Evolutionary conservation across 192 early-diverging fungal genomes (phyloP), one percentile per base, ranked within the genome.

Genomic region (Backusella australiensis): DNA sequence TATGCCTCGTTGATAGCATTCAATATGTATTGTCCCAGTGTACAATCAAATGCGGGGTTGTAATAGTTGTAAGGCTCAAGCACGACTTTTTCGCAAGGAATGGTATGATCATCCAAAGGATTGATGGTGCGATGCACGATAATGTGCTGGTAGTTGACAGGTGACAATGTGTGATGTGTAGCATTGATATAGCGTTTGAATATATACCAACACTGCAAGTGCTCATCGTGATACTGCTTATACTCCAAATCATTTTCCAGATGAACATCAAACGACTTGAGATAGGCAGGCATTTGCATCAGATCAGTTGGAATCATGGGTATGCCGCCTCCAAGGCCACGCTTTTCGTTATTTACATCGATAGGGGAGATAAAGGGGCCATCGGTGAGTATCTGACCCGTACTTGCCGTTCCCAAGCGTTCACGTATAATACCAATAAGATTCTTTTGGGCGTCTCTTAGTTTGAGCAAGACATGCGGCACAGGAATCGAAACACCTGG

Each of bases 21-120:
- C 75, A 96, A 93, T 19, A 99, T 80, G 75, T 95, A 98, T 78
- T 94, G 91, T 6, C 95, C 96, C 4, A 99, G 83, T 0, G 95
- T 94, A 69, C 94, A 88, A 77, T 99, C 98, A 6, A 90, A 90
- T 32, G 79, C 71, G 5, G 73, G 68, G 65, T 86, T 81, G 69
- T 96, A 99, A 59, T 94, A 96, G 49, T 93, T 89, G 66, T 97
- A 92, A 36, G 90, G 44, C 35, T 93, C 91, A 71, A 91, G 83
- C 59, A 91, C 88, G 5, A 95, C 94, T 2, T 90, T 85, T 35
- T 85, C 85, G 42, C 93, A 95, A 4, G 89, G 91, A 0, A 89
- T 80, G 17, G 85, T 84, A n/a, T 71, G 70, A 34, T 90, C 90
- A 3, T 82, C 81, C 8, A 81, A 83, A 65, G 87, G 90, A 4